Evolutionary conservation across 345 rosid genomes (phyloP).

Genomic region (Citrus medica): DNA sequence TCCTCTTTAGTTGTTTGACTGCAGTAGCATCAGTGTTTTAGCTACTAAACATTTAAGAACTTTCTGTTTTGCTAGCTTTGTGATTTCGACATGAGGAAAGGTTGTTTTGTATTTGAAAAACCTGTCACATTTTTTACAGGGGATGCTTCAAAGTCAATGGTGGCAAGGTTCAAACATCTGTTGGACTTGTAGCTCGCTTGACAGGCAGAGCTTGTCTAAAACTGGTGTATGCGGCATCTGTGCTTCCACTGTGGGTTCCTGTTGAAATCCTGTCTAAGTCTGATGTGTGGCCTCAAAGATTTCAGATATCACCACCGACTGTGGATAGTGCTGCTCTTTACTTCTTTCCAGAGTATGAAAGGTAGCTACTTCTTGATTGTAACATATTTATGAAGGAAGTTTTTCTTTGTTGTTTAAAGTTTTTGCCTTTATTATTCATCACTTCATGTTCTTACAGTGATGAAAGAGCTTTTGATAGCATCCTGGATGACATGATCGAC

Average conservation of each 20-base stretch:
- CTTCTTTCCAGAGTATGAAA: constrained; percentile 22
- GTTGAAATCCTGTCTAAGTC: not conserved
- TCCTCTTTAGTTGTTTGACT: not conserved
- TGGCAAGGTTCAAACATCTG: not conserved
- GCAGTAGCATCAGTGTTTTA: not conserved
- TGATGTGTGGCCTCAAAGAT: constrained; percentile 12
- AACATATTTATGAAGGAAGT: not conserved
- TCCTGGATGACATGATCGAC: constrained; percentile 12
- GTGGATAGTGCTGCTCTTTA: constrained; percentile 13
- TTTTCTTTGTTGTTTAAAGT: not conserved
- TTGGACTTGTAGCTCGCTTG: constrained; percentile 7
- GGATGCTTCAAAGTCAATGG: constrained; percentile 8
- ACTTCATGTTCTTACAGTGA: constrained; percentile 12
- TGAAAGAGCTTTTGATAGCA: constrained; percentile 19
- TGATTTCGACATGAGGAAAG: not conserved
- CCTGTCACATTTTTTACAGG: not conserved
- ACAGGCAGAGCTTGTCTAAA: constrained; percentile 1
- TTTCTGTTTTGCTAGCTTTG: not conserved
- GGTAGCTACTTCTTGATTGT: not conserved
- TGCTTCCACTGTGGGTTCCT: constrained; percentile 2
- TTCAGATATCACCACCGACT: constrained; percentile 10
- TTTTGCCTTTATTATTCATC: not conserved
- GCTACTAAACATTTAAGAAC: not conserved
- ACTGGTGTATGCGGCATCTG: not conserved
- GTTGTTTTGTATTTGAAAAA: not conserved